phyloP scores from a whole-genome alignment of 78 protist genomes.

The Planoprotostelium fungivorum region DNA sequence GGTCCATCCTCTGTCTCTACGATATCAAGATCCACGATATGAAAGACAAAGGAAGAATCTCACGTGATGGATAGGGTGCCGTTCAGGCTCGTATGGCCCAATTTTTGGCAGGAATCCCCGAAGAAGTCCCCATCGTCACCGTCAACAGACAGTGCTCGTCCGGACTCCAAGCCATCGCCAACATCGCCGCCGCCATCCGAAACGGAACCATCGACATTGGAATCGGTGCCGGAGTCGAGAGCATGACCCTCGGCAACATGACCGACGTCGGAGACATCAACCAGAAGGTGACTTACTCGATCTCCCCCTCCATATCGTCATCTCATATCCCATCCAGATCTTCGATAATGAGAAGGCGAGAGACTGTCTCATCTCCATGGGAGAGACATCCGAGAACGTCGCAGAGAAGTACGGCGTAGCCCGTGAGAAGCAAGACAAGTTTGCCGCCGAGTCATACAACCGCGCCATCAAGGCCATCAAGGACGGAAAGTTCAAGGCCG shows the following conservation, averaged over 20 bases:
- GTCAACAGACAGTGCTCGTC: constrained; percentile 83
- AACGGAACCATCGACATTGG: constrained; percentile 71
- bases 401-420: constrained; percentile 73
- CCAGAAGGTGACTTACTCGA: constrained; percentile 32
- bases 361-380: constrained; percentile 81
- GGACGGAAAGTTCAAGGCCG: constrained; percentile 55
- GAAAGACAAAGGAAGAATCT: background rate
- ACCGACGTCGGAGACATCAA: constrained; percentile 65
- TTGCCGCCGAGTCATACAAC: constrained; percentile 69
- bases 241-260: constrained; percentile 68
- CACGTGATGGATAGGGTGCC: constrained; percentile 32
- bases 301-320: too few relatives aligned
- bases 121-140: constrained; percentile 49
- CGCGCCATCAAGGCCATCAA: constrained; percentile 68
- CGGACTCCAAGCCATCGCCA: constrained; percentile 85
- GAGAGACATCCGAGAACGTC: constrained; percentile 78
- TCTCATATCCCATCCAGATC: too few relatives aligned
- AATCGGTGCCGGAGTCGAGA: constrained; percentile 89
- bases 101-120: constrained; percentile 66
- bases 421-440: constrained; percentile 81
- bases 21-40: too few relatives aligned
- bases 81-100: constrained; percentile 49
- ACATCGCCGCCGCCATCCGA: constrained; percentile 69
- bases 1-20: too few relatives aligned
- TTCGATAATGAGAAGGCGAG: constrained; percentile 19